Conservation (phyloP, 2,329 filamentous ascomycete genomes). For the Escovopsis sp. region DNA sequence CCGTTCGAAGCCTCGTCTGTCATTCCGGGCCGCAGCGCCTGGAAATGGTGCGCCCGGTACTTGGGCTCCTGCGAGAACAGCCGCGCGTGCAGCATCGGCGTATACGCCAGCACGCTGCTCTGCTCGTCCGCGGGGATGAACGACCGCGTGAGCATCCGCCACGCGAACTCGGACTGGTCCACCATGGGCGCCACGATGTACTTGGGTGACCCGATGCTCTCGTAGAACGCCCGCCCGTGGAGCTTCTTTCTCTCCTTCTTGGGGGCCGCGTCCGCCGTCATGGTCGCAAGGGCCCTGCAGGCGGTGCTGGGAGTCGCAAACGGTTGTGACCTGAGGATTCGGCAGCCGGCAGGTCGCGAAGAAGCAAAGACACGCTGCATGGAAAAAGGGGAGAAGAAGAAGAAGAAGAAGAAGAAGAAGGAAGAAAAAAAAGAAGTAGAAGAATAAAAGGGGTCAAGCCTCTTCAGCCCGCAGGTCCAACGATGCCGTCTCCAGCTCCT, state of each 20-base stretch:
- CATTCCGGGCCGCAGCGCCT: conserved; percentile 37
- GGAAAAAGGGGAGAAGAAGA: neutral
- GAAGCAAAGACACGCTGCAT: conserved; percentile 1
- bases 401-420: neutral
- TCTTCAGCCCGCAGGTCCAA: neutral
- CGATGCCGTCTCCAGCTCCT: no score
- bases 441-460: neutral
- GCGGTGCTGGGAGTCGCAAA: neutral
- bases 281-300: conserved; percentile 16
- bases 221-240: conserved; percentile 79
- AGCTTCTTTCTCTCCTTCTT: conserved; percentile 37
- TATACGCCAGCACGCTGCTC: conserved; percentile 65
- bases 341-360: neutral
- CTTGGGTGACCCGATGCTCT: conserved; percentile 86
- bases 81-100: conserved; percentile 91
- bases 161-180: conserved; percentile 95
- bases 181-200: conserved; percentile 94
- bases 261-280: conserved; percentile 9
- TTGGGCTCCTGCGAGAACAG: conserved; percentile 64
- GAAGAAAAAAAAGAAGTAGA: neutral
- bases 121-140: conserved; percentile 59
- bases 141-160: conserved; percentile 90
- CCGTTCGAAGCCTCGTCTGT: no score
- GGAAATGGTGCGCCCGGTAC: conserved; percentile 71
- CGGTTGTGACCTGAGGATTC: conserved; percentile 1